A percentile compares a stretch with the other conserved stretches of the same genome.
Evolutionary conservation across 164 flowering plant genomes (phyloP).

Genomic region (Berberis vulgaris): DNA sequence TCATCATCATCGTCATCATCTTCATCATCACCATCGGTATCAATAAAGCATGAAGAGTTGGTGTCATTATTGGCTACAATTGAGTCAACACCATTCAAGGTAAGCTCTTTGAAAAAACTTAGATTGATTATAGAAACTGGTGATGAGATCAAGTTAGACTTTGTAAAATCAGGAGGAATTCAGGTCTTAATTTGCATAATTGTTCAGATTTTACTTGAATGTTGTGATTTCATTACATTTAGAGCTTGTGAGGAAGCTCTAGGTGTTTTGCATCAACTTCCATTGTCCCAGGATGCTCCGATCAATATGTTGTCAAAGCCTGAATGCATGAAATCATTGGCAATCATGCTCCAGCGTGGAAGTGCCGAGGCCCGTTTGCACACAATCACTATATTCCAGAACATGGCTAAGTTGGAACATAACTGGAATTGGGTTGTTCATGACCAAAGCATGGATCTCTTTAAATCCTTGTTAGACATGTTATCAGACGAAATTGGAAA

Average conservation of each 20-base stretch:
- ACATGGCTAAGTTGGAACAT: slow-evolving; percentile 21
- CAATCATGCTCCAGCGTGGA: slow-evolving; percentile 50
- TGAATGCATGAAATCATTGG: slow-evolving; percentile 37
- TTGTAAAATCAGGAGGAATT: slow-evolving; percentile 36
- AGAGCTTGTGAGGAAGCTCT: slow-evolving; percentile 64
- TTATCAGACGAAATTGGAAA: slow-evolving; percentile 43
- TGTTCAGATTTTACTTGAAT: slow-evolving; percentile 23
- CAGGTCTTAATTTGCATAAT: slow-evolving; percentile 31
- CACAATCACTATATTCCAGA: slow-evolving; percentile 27
- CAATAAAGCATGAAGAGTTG: slow-evolving; percentile 31
- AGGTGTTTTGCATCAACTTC: slow-evolving; percentile 31
- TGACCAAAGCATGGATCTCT: slow-evolving; percentile 39
- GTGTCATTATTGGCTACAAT: slow-evolving; percentile 23
- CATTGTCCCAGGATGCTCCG: slow-evolving; percentile 17
- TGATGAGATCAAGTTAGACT: slow-evolving; percentile 24
- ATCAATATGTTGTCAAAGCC: slow-evolving; percentile 25
- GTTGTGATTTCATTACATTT: slow-evolving; percentile 35
- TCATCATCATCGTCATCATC: background rate
- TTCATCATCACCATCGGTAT: slow-evolving; percentile 11
- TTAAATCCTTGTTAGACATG: slow-evolving; percentile 52
- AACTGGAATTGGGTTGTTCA: slow-evolving; percentile 28
- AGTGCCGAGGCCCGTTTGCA: slow-evolving; percentile 46
- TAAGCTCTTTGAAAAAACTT: slow-evolving; percentile 38
- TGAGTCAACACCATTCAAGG: slow-evolving; percentile 49
- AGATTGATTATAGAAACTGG: slow-evolving; percentile 20